These are phyloP conservation scores for Trichosanthes truncata DNA, from an alignment of 306 rosid genomes.

Conservation along the genomic window DNA sequence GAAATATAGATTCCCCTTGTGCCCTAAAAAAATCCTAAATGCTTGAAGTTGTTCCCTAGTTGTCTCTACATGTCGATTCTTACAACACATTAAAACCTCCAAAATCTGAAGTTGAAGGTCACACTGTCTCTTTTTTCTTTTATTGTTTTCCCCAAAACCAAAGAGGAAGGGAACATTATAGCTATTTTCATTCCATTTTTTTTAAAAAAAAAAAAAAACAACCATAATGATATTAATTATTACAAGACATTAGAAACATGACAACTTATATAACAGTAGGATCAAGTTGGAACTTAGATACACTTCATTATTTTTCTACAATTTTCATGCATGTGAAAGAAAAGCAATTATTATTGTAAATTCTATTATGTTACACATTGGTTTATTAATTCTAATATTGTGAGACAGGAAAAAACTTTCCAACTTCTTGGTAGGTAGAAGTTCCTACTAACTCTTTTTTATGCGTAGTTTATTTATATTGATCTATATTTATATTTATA, in stretches of 20 bases:
- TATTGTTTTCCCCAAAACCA: not conserved
- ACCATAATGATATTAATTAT: not conserved
- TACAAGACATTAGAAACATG: not conserved
- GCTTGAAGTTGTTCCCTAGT: slow-evolving; percentile 9
- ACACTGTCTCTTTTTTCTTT: not conserved
- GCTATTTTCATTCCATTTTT: not conserved
- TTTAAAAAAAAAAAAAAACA: not conserved
- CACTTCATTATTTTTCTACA: not conserved
- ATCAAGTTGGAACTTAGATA: not conserved
- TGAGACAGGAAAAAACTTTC: not conserved
- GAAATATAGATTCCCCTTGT: not conserved
- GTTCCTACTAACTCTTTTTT: not conserved
- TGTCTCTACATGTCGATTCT: not conserved
- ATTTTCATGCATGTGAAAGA: not conserved
- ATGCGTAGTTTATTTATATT: too few species aligned
- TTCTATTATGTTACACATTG: not conserved
- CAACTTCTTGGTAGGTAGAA: not conserved
- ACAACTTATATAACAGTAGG: not conserved
- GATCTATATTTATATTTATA: not conserved
- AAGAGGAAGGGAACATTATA: not conserved
- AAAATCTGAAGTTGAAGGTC: not conserved
- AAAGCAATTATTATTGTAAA: not conserved
- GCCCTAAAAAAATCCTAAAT: not conserved
- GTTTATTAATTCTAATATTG: not conserved
- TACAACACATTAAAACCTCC: not conserved